Conservation (phyloP, 768 basidiomycete species). For the Polyporus arcularius region DNA sequence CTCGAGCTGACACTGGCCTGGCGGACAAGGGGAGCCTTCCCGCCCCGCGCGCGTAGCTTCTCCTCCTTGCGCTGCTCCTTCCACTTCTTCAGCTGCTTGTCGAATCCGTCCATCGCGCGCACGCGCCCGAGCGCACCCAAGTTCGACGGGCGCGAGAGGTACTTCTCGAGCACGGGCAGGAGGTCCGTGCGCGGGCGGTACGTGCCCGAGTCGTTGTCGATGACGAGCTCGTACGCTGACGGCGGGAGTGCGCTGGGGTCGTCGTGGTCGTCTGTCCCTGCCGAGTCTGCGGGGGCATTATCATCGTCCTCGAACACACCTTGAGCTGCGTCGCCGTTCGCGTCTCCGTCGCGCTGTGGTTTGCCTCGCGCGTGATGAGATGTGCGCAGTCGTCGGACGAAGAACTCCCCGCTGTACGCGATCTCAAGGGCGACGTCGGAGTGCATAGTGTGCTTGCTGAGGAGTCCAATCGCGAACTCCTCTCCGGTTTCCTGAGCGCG, state of each 20-base stretch:
- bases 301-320: not conserved
- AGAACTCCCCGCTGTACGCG: constrained; percentile 46
- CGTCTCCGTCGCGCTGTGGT: not conserved
- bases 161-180: constrained; percentile 38
- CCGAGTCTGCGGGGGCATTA: not conserved
- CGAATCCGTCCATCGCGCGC: constrained; percentile 39
- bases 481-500: constrained; percentile 40
- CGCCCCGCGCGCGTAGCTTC: constrained; percentile 26
- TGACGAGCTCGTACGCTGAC: constrained; percentile 43
- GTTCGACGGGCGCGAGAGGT: constrained; percentile 34
- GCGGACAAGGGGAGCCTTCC: constrained; percentile 9
- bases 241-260: constrained; percentile 15
- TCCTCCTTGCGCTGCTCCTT: constrained; percentile 32
- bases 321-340: constrained; percentile 5
- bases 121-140: constrained; percentile 41
- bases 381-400: constrained; percentile 31
- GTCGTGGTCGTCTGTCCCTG: constrained; percentile 5
- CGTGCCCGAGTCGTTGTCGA: constrained; percentile 50
- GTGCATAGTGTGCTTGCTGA: constrained; percentile 51
- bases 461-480: constrained; percentile 43
- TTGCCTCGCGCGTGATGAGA: not conserved
- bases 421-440: constrained; percentile 44
- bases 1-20: constrained; percentile 18
- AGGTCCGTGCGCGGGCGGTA: constrained; percentile 44
- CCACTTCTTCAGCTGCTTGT: constrained; percentile 39